Evolutionary conservation across 345 rosid genomes (phyloP), one percentile per base, ranked within the genome.

Genomic region (Gossypium turneri): DNA sequence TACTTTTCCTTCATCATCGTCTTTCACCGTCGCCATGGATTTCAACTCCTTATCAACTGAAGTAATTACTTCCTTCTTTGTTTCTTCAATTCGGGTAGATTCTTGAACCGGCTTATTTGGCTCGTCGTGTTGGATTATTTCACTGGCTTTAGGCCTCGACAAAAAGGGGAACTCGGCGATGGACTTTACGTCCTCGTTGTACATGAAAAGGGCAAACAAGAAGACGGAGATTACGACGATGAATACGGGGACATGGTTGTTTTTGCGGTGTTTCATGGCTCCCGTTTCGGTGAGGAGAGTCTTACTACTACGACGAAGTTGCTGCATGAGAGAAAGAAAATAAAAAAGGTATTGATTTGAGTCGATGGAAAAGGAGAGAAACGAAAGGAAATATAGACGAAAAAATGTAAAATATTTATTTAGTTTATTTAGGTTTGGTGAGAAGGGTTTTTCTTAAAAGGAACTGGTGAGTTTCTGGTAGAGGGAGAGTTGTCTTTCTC

Each of bases 121-220:
- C 22, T 27, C 65, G 67, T 17, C 81, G 43, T 85, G 85, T 55
- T 74, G 89, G 34, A 80, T 24, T 25, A 34, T 34, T 60, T 87
- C 87, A 78, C 74, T 81, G 56, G 79, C 73, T 56, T 67, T 89
- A 0, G 80, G 86, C 82, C 82, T 77, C 0, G 98, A 34, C 41
- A 27, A 92, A 81, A 94, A 92, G 45, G 98, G 97, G 20, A 90
- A 92, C 60, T 87, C 86, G 0, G 90, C 86, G 1, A 90, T 82
- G 68, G 97, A 88, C 75, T 87, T 88, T 70, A 90, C 81, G 69
- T 90, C 88, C 74, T 90, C 90, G 65, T 82, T 87, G 86, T 90
- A 88, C 82, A 89, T 82, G 81, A 88, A 84, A 47, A 86, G 77
- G 66, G 92, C 96, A 22, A 95, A 90, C 41, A 95, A 75, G 62